These are phyloP conservation scores for Eutypa lata DNA, from an alignment of 2,329 filamentous ascomycete species.

Conservation along the genomic window DNA sequence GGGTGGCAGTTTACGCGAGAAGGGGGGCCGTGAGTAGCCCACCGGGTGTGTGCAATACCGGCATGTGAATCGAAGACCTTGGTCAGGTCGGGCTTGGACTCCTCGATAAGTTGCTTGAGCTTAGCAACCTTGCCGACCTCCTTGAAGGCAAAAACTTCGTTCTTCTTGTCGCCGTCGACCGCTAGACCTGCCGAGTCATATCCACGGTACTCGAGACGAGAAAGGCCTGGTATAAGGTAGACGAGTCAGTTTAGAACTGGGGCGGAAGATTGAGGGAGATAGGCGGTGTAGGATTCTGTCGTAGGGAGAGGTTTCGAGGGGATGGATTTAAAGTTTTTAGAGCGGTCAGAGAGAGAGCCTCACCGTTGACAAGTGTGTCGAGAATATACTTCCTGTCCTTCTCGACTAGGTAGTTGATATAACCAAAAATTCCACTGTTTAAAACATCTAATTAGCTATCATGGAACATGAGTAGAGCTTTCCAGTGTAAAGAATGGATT, in stretches of 20 bases:
- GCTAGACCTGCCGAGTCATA: constrained; percentile 97
- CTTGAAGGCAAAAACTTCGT: constrained; percentile 96
- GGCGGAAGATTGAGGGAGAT: constrained; percentile 1
- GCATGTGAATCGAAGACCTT: constrained; percentile 98
- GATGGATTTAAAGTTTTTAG: constrained; percentile 10
- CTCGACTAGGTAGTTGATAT: constrained; percentile 99
- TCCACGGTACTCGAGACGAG: constrained; percentile 95
- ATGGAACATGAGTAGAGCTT: too few species aligned
- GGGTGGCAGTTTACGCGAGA: constrained; percentile 97
- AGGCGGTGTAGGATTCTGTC: background rate
- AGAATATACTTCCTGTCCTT: constrained; percentile 97
- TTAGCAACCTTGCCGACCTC: constrained; percentile 99
- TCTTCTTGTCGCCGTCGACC: constrained; percentile 97
- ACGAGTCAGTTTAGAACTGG: constrained; percentile 24
- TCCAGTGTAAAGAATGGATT: too few species aligned
- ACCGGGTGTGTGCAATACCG: constrained; percentile 97
- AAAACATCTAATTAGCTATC: constrained; percentile 21
- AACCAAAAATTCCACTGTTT: constrained; percentile 87
- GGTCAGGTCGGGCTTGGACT: constrained; percentile 76
- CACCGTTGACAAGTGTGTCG: constrained; percentile 93
- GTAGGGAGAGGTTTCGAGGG: background rate
- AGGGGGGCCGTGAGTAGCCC: constrained; percentile 95
- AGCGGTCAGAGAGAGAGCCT: constrained; percentile 33
- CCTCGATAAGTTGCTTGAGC: constrained; percentile 87
- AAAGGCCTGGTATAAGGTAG: constrained; percentile 62